Base-by-base conservation (phyloP, 75 land plant genomes). In the Ceratopteris richardii region DNA sequence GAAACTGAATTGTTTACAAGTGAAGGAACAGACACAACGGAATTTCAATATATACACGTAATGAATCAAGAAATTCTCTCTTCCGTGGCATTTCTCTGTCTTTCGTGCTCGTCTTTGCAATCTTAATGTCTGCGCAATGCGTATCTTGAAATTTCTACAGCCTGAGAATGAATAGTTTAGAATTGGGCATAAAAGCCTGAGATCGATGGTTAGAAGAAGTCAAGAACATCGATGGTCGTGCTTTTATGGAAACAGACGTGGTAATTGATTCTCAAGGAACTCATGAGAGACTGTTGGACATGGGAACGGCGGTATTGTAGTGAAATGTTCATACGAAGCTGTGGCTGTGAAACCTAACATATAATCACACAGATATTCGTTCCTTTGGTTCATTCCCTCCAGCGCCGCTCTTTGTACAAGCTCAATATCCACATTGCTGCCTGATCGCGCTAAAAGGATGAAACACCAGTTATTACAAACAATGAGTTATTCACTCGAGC, bases 151-250 rank as follows among this genome's bases (percentile, higher is more conserved):
- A n/a, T n/a, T n/a, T n/a, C n/a, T n/a, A n/a, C n/a, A n/a, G n/a
- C n/a, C n/a, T n/a, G n/a, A n/a, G n/a, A n/a, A n/a, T n/a, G n/a
- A n/a, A n/a, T n/a, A 56, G 66, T 65, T 36, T 67, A 13, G 90
- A 86, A 44, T 44, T 65, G 52, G 83, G 81, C 17, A 31, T 71
- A 24, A 79, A 63, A 67, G 43, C 36, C 72, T 54, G 84, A 86
- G 90, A 90, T 86, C 81, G 76, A 51, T 73, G 90, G 60, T 44
- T 77, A 46, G 88, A 95, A 58, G 99, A 95, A 58, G 84, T 95
- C 26, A 73, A 66, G 56, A 78, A 72, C 5, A 84, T 84, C 52
- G 90, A 95, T 58, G 63, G 72, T 30, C 66, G 74, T n/a, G n/a
- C n/a, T 29, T 77, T 95, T 30, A 90, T 95, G 64, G 93, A 87